These are phyloP conservation scores for Curvularia spicifera DNA, from an alignment of 2,329 filamentous ascomycete species.

Conservation along the genomic window DNA sequence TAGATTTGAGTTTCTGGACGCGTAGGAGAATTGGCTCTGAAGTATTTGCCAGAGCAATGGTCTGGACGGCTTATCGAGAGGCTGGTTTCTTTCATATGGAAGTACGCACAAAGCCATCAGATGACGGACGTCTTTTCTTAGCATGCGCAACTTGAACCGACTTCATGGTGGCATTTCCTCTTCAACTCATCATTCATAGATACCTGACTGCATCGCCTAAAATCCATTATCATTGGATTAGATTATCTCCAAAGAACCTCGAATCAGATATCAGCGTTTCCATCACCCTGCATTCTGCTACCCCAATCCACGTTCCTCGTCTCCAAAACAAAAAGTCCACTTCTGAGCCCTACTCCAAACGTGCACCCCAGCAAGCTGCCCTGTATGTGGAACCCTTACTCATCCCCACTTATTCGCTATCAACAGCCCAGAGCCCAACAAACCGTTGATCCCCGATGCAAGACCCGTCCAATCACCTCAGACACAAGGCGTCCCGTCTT, in stretches of 20 bases:
- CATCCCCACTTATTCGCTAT: neutral
- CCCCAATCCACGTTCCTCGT: neutral
- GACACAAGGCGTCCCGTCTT: neutral
- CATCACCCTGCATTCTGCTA: neutral
- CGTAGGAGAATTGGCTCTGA: slow-evolving; percentile 18
- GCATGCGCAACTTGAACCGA: neutral
- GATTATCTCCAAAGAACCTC: neutral
- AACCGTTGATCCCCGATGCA: neutral
- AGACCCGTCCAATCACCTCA: neutral
- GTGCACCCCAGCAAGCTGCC: neutral
- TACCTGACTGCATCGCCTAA: neutral
- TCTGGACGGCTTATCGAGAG: neutral
- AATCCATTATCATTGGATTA: neutral
- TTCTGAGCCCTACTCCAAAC: slow-evolving; percentile 3
- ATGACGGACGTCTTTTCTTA: neutral
- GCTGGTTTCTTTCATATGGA: slow-evolving; percentile 2
- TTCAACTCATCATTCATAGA: neutral
- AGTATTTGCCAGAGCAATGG: neutral
- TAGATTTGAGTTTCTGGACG: slow-evolving; percentile 61
- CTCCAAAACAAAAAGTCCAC: slow-evolving; percentile 1
- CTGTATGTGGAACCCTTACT: neutral
- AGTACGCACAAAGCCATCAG: neutral
- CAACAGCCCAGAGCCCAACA: neutral
- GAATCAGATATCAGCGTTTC: neutral
- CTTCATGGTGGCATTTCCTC: neutral